Base-by-base conservation (phyloP, 768 basidiomycete genomes). In the Candolleomyces aberdarensis region DNA sequence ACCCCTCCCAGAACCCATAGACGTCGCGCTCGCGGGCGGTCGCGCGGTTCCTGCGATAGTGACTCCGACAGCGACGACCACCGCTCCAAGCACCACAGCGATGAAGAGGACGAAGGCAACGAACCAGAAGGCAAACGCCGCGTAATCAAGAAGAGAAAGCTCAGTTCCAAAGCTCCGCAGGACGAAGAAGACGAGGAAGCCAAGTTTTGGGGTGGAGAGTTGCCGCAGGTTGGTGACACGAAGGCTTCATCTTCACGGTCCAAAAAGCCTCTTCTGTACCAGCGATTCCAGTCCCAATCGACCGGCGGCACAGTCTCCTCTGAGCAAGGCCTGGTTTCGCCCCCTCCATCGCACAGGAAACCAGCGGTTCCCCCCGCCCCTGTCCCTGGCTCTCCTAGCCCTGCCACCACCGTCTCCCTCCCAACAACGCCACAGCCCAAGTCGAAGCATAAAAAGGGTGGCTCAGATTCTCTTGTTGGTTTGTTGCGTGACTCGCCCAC, bases 1-100 rank as follows among this genome's bases (percentile, higher is more conserved):
- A 89, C 88, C 0, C 88, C 87, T 20, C 88, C 88, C 0, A 74
- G 83, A 31, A 88, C 86, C 8, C 78, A 74, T 53, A 76, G 82
- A 59, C 85, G 80, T 62, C 78, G 77, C 19, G 79, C 77, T 59
- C 72, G 80, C 58, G 76, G 76, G 43, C 68, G 74, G 7, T 78
- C 80, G 20, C 70, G 77, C 52, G 73, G 72, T 0, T 79, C 80
- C 17, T 76, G 76, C 39, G 78, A 80, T 44, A 82, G 81, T 36
- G 36, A 36, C 36, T 36, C 36, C 22, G 80, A 83, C 60, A 74
- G 70, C 62, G 81, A 80, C 60, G 70, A 73, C 9, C 73, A 78
- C 31, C 70, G 67, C 3, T 72, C 22, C 69, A 22, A 46, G 17
- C 43, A 22, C 15, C n/a, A 44, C 57, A 76, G 70, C 62, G 76